These are phyloP conservation scores for Setaria italica DNA, from an alignment of 202 grass and related monocot genomes.

Conservation along the genomic window DNA sequence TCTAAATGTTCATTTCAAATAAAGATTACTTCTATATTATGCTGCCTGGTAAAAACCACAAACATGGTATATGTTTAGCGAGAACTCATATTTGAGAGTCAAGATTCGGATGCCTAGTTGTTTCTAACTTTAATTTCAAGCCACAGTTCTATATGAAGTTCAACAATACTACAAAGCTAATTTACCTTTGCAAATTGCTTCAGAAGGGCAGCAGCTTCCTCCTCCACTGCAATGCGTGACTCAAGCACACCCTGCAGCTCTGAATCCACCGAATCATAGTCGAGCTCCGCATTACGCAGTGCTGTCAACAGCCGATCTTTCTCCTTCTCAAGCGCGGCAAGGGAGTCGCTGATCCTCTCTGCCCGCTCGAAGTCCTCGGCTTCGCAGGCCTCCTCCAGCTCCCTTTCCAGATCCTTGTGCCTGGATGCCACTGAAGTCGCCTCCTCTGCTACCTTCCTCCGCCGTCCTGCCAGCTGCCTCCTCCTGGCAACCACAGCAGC, in stretches of 20 bases:
- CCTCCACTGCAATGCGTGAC: conserved; percentile 62
- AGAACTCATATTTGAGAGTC: conserved; percentile 21
- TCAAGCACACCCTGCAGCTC: conserved; percentile 82
- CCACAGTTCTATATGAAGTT: conserved; percentile 5
- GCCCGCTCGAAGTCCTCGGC: conserved; percentile 87
- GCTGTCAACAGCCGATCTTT: conserved; percentile 58
- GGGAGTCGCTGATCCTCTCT: conserved; percentile 75
- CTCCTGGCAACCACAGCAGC: conserved; percentile 54
- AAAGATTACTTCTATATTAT: conserved; percentile 6
- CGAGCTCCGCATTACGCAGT: conserved; percentile 65
- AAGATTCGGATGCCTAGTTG: neutral
- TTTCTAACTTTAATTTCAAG: neutral
- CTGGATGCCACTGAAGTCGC: conserved; percentile 45
- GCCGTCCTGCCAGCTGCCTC: conserved; percentile 66
- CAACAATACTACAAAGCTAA: neutral
- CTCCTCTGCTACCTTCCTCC: conserved; percentile 65
- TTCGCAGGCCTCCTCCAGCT: conserved; percentile 90
- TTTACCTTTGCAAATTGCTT: conserved; percentile 79
- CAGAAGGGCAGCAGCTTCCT: conserved; percentile 71
- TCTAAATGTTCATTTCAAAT: conserved; percentile 13
- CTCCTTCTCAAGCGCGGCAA: conserved; percentile 65
- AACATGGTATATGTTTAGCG: neutral
- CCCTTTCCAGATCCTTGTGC: conserved; percentile 83
- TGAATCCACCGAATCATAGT: conserved; percentile 70
- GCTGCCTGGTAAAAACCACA: conserved; percentile 3